Percentiles rank a stretch among this genome's conserved stretches.
Evolutionary conservation across 768 basidiomycete genomes (phyloP).

Genomic region (Postia placenta): DNA sequence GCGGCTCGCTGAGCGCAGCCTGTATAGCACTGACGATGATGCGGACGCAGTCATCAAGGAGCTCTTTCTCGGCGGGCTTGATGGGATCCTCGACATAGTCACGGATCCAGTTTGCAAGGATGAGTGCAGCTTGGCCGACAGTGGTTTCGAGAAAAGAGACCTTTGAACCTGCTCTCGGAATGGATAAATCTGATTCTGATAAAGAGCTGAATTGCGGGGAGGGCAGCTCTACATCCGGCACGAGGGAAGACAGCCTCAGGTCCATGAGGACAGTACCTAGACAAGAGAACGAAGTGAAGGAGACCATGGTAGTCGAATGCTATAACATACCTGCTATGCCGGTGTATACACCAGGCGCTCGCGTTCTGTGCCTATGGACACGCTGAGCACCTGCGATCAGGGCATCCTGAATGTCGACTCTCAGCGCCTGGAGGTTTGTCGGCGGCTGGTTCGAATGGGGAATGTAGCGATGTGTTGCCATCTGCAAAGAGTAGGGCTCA

Average conservation of each 20-base stretch:
- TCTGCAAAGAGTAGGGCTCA: no score
- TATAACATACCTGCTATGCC: constrained; percentile 19
- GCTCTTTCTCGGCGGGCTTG: constrained; percentile 5
- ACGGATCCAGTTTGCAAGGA: constrained; percentile 18
- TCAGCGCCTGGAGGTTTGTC: constrained; percentile 9
- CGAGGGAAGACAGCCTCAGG: constrained; percentile 9
- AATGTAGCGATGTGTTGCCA: constrained; percentile 19
- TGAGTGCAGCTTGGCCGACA: constrained; percentile 23
- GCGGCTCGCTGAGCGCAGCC: constrained; percentile 6
- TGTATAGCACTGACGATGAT: constrained; percentile 12
- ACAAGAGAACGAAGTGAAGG: no score
- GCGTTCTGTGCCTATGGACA: constrained; percentile 16
- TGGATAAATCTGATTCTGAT: constrained; percentile 5
- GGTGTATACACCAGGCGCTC: constrained; percentile 13
- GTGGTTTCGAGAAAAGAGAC: constrained; percentile 24
- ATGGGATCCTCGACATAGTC: constrained; percentile 6
- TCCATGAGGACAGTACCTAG: constrained; percentile 22
- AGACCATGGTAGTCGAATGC: not conserved
- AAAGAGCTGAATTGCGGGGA: constrained; percentile 6
- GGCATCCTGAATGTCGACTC: constrained; percentile 13
- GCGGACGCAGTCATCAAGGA: constrained; percentile 9
- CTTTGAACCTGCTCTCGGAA: constrained; percentile 8
- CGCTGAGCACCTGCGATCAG: constrained; percentile 13
- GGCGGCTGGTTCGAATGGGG: constrained; percentile 12
- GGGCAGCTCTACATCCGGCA: constrained; percentile 5